phyloP scores from a whole-genome alignment of 2,329 filamentous ascomycete genomes.

The Aspergillus sp. region DNA sequence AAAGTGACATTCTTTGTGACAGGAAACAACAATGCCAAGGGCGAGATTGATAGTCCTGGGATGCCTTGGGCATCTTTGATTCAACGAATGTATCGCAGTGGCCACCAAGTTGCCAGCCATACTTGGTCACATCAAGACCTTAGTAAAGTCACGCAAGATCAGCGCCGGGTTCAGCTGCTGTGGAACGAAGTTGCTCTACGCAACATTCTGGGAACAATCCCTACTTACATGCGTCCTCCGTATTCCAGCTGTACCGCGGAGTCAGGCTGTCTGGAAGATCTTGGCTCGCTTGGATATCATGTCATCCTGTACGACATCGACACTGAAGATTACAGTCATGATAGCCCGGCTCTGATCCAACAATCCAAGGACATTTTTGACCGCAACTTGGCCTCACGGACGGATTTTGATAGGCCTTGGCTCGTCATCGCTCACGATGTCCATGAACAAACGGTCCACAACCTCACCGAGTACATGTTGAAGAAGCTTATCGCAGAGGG shows the following conservation, averaged over 20 bases:
- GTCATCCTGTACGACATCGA: constrained; percentile 51
- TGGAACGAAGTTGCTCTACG: constrained; percentile 52
- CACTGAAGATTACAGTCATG: constrained; percentile 50
- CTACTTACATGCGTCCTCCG: constrained; percentile 57
- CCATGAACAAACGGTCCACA: constrained; percentile 47
- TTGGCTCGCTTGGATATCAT: constrained; percentile 53
- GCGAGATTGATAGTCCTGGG: constrained; percentile 45
- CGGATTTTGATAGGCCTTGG: constrained; percentile 36
- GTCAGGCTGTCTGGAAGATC: constrained; percentile 44
- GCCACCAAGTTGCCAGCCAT: constrained; percentile 56
- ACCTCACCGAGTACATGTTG: constrained; percentile 46
- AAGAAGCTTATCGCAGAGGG: constrained; percentile 31
- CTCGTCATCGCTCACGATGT: constrained; percentile 47
- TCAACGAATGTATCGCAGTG: constrained; percentile 45
- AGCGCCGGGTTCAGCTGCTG: constrained; percentile 47
- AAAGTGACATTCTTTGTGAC: constrained; percentile 70
- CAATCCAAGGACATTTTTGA: constrained; percentile 45
- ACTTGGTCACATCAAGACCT: constrained; percentile 56
- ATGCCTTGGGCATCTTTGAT: constrained; percentile 44
- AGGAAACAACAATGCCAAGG: constrained; percentile 51
- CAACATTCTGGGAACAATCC: constrained; percentile 52
- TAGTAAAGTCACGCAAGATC: constrained; percentile 38
- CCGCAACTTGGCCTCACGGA: constrained; percentile 29
- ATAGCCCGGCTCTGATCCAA: constrained; percentile 40
- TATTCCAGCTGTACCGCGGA: constrained; percentile 46